Conservation (phyloP, 192 early-diverging fungal genomes). For the Coemansia sp. region DNA sequence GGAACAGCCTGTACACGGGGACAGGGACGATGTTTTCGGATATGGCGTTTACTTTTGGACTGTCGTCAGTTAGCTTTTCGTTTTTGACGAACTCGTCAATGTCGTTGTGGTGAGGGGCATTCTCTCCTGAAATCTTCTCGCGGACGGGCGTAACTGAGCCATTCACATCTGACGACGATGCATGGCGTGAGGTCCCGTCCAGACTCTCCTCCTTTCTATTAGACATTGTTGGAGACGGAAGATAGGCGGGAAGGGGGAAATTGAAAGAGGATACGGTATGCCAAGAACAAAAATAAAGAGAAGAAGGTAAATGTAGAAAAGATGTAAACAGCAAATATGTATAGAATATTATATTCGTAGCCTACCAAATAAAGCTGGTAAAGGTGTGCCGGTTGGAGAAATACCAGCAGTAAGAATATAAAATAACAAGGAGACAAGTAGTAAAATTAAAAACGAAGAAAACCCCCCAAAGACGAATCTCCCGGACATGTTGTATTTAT, state of each 20-base stretch:
- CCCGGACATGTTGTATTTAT: not conserved
- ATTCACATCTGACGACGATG: constrained; percentile 7
- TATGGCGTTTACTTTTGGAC: not conserved
- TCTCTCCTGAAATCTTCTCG: constrained; percentile 7
- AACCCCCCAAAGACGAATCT: not conserved
- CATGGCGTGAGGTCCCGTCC: constrained; percentile 4
- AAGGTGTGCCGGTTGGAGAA: not conserved
- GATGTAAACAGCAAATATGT: not conserved
- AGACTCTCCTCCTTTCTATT: constrained; percentile 5
- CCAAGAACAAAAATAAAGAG: not conserved
- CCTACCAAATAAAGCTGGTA: not conserved
- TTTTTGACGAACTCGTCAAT: constrained; percentile 11
- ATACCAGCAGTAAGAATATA: not conserved
- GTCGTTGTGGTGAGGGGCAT: not conserved
- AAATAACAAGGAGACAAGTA: not conserved
- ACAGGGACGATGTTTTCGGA: constrained; percentile 29
- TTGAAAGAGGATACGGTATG: not conserved
- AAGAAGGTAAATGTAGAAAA: not conserved
- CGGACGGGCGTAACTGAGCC: constrained; percentile 4
- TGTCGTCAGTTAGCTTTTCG: constrained; percentile 12
- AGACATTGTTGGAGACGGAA: constrained; percentile 5
- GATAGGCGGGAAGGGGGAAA: not conserved
- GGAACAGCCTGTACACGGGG: constrained; percentile 63
- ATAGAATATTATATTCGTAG: not conserved
- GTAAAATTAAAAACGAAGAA: not conserved